Evolutionary conservation across 2,329 filamentous ascomycete genomes (phyloP).

Genomic region (Torrubiella hemipterigena): DNA sequence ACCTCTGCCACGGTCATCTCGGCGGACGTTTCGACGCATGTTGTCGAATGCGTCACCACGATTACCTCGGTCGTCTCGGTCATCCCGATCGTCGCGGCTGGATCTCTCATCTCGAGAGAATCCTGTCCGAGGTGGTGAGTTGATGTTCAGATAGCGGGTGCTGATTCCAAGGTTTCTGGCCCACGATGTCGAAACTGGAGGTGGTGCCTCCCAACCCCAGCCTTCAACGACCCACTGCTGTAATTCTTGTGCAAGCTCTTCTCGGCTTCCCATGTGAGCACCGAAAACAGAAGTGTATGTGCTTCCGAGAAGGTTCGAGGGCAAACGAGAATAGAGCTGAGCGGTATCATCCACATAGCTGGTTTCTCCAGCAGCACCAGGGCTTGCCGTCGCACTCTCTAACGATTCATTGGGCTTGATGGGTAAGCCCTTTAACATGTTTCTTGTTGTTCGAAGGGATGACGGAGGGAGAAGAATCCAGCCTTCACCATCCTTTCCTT

Average conservation of each 20-base stretch:
- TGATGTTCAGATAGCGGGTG: too few species aligned
- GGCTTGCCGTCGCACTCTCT: conserved; percentile 37
- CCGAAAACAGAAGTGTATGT: conserved; percentile 50
- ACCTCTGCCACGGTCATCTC: conserved; percentile 5
- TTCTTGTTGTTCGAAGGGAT: conserved; percentile 36
- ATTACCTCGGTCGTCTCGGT: too few species aligned
- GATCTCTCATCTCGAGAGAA: too few species aligned
- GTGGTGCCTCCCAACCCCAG: conserved; percentile 40
- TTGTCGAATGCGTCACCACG: conserved; percentile 11
- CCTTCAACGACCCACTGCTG: conserved; percentile 39
- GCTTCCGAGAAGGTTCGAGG: conserved; percentile 16
- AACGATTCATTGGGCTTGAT: conserved; percentile 43
- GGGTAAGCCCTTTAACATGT: conserved; percentile 45
- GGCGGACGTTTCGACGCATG: conserved; percentile 7
- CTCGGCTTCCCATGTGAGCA: conserved; percentile 26
- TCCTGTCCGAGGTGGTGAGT: too few species aligned
- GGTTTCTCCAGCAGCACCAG: conserved; percentile 34
- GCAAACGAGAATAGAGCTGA: conserved; percentile 29
- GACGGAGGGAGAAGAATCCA: conserved; percentile 51
- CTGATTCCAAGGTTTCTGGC: conserved; percentile 8
- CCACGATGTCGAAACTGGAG: conserved; percentile 19
- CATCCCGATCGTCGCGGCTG: too few species aligned
- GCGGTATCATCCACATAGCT: conserved; percentile 30
- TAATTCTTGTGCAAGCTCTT: conserved; percentile 31
- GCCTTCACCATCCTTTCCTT: conserved; percentile 60